Conservation (phyloP, 1,284 basidiomycete genomes). For the Ganoderma lucidum region DNA sequence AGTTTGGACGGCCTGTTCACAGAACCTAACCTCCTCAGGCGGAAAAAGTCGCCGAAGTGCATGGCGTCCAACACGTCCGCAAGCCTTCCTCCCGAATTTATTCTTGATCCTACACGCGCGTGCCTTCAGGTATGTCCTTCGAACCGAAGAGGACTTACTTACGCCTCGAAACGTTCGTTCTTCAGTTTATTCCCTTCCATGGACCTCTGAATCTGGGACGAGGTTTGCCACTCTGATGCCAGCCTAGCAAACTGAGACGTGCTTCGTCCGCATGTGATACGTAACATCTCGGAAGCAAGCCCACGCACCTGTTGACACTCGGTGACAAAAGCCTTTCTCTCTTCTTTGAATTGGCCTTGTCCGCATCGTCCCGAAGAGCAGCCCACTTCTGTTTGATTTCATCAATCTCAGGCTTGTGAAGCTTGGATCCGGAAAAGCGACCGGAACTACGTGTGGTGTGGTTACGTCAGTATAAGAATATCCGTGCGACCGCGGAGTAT, state of each 20-base stretch:
- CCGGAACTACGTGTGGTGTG: not conserved
- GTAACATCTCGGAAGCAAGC: not conserved
- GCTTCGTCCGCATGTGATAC: not conserved
- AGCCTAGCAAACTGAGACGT: not conserved
- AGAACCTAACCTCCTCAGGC: not conserved
- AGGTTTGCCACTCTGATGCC: not conserved
- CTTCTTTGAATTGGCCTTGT: conserved; percentile 4
- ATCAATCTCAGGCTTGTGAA: conserved; percentile 8
- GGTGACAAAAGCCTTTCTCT: not conserved
- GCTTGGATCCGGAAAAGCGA: too few relatives aligned
- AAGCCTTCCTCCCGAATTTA: conserved; percentile 15
- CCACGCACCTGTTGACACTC: conserved; percentile 9
- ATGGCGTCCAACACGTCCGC: conserved; percentile 9
- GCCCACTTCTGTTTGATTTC: not conserved
- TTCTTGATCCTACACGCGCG: not conserved
- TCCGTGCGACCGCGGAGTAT: not conserved
- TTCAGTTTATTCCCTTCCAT: not conserved
- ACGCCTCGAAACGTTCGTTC: conserved; percentile 13
- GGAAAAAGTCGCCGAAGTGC: not conserved
- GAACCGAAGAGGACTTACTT: not conserved
- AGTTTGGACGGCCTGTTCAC: conserved; percentile 11
- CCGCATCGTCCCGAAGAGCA: not conserved
- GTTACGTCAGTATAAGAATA: not conserved
- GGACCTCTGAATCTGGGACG: not conserved
- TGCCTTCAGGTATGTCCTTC: not conserved